These are phyloP conservation scores for Penicillium sp. DNA, from an alignment of 2,329 filamentous ascomycete species.

Conservation along the genomic window DNA sequence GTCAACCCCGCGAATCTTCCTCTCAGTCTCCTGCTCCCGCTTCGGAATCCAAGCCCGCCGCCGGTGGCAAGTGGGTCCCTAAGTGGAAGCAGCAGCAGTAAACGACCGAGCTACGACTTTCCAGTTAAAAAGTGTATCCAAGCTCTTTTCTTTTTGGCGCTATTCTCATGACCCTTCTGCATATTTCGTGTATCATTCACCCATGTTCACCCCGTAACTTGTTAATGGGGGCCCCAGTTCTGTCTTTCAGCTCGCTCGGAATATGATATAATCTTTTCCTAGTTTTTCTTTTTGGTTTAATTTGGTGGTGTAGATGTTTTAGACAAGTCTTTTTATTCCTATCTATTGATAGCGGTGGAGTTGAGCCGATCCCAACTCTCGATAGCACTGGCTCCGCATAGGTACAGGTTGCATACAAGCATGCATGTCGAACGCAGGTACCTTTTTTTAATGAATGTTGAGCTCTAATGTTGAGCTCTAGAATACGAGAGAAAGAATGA, in stretches of 20 bases:
- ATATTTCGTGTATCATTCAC: slow-evolving; percentile 30
- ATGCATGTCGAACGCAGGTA: background rate
- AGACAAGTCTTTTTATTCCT: background rate
- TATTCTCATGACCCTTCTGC: slow-evolving; percentile 29
- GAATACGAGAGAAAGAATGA: background rate
- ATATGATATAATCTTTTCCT: slow-evolving; percentile 9
- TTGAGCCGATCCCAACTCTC: background rate
- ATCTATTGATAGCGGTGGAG: too few species aligned
- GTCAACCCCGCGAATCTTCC: slow-evolving; percentile 33
- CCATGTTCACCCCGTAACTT: slow-evolving; percentile 4
- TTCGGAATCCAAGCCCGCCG: slow-evolving; percentile 30
- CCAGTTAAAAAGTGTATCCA: slow-evolving; percentile 29
- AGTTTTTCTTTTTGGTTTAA: background rate
- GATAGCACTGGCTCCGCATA: background rate
- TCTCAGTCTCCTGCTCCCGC: slow-evolving; percentile 27
- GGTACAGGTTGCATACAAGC: background rate
- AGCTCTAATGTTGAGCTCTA: background rate
- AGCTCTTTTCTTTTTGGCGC: slow-evolving; percentile 26
- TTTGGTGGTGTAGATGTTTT: background rate
- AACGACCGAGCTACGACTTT: slow-evolving; percentile 22
- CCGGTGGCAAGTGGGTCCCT: slow-evolving; percentile 38
- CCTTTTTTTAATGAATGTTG: background rate
- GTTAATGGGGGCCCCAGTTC: slow-evolving; percentile 11
- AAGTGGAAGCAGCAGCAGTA: slow-evolving; percentile 42
- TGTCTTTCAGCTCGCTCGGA: slow-evolving; percentile 10